Percentiles rank a stretch among this genome's conserved stretches.
phyloP scores from a whole-genome alignment of 1,284 basidiomycete genomes.

The Cutaneotrichosporon curvatum region DNA sequence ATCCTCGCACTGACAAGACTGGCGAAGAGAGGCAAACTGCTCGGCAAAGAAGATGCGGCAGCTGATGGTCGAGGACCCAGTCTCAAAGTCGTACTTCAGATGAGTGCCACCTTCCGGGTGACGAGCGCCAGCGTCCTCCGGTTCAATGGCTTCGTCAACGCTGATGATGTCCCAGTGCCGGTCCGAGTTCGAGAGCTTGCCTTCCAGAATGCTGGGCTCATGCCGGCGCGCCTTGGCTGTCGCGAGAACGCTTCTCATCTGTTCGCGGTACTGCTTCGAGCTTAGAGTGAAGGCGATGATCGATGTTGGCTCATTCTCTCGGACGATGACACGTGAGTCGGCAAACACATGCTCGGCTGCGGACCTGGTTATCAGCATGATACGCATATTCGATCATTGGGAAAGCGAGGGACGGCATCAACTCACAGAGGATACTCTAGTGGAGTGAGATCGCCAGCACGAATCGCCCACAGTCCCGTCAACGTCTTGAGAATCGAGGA shows the following conservation, averaged over 20 bases:
- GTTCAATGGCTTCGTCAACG: constrained; percentile 40
- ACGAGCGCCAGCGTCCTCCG: constrained; percentile 29
- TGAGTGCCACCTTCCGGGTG: constrained; percentile 37
- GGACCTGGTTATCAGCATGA: constrained; percentile 23
- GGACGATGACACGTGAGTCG: constrained; percentile 88
- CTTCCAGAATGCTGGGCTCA: constrained; percentile 13
- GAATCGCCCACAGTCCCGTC: constrained; percentile 70
- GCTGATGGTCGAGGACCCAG: constrained; percentile 84
- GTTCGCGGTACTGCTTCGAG: constrained; percentile 82
- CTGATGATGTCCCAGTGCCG: constrained; percentile 71
- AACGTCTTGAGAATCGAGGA: constrained; percentile 78
- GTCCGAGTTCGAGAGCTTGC: constrained; percentile 3
- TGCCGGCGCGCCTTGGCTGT: constrained; percentile 5
- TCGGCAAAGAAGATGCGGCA: constrained; percentile 95
- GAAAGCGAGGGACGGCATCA: background rate
- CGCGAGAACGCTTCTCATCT: constrained; percentile 61
- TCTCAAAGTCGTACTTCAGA: constrained; percentile 64
- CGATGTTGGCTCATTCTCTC: constrained; percentile 95
- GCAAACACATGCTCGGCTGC: constrained; percentile 79
- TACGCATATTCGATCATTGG: too few species aligned
- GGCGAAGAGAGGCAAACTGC: constrained; percentile 89
- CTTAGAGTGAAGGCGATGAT: constrained; percentile 93
- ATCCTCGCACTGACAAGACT: constrained; percentile 86
- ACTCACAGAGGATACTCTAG: constrained; percentile 53
- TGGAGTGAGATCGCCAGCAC: constrained; percentile 51